Evolutionary conservation across 441 rosid species (phyloP).

Genomic region (Pelargonium exstipulatum): DNA sequence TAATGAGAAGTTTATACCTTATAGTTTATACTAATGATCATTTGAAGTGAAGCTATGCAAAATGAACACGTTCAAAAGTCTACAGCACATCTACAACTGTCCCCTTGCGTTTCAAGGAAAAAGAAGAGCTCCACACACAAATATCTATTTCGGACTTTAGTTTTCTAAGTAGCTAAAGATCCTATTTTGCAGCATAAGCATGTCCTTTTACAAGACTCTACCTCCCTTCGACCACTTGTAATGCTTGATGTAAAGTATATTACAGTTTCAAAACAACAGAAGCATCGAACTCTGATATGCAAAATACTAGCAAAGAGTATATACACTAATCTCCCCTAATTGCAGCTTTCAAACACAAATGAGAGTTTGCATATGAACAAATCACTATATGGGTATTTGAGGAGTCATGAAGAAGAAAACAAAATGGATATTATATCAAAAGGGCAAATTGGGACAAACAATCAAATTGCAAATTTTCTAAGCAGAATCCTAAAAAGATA

Average conservation of each 20-base stretch:
- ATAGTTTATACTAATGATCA: not conserved
- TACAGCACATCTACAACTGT: not conserved
- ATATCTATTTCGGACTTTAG: too few species aligned
- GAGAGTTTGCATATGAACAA: not conserved
- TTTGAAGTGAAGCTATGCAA: not conserved
- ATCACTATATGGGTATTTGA: not conserved
- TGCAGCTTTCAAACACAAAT: not conserved
- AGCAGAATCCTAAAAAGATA: not conserved
- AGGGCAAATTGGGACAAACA: not conserved
- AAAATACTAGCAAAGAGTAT: not conserved
- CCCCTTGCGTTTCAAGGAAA: too few species aligned
- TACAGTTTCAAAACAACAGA: not conserved
- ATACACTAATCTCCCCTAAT: not conserved
- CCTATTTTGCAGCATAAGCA: not conserved
- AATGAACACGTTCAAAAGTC: not conserved
- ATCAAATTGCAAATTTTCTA: not conserved
- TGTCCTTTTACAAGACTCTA: not conserved
- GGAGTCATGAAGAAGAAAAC: not conserved
- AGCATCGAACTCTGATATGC: not conserved
- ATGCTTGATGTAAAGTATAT: not conserved
- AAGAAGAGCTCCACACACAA: too few species aligned
- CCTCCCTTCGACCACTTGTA: not conserved
- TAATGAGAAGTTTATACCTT: not conserved
- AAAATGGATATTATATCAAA: not conserved
- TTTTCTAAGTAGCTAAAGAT: not conserved